Evolutionary conservation across 1,284 basidiomycete species (phyloP).

Genomic region (Leccinum subatratum): DNA sequence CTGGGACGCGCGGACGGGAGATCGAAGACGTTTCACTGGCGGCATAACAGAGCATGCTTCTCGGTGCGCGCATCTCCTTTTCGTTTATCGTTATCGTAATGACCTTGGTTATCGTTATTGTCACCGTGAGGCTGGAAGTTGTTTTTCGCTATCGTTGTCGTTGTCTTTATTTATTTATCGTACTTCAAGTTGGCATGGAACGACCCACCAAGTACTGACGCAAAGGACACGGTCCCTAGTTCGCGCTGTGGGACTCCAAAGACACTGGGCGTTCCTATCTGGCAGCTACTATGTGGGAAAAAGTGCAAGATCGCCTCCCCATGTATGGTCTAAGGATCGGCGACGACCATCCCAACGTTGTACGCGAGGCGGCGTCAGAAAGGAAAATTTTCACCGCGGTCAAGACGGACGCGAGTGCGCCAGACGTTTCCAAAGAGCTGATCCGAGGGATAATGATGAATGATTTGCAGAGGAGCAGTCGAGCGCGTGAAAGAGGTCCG

Average conservation of each 20-base stretch:
- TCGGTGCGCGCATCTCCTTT: constrained; percentile 28
- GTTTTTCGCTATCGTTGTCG: background rate
- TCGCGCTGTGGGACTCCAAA: constrained; percentile 57
- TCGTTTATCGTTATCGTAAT: background rate
- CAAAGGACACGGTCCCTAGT: constrained; percentile 24
- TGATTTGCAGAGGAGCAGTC: constrained; percentile 37
- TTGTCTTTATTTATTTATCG: background rate
- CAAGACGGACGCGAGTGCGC: constrained; percentile 65
- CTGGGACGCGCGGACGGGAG: constrained; percentile 57
- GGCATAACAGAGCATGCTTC: constrained; percentile 59
- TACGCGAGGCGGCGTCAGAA: constrained; percentile 55
- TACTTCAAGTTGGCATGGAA: background rate
- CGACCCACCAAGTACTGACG: constrained; percentile 1
- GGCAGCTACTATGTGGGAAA: constrained; percentile 68
- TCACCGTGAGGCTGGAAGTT: no score
- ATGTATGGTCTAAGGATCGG: constrained; percentile 67
- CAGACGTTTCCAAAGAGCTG: background rate
- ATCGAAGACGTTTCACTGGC: constrained; percentile 72
- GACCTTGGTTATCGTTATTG: background rate
- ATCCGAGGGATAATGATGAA: background rate
- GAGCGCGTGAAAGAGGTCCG: constrained; percentile 61
- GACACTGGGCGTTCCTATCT: constrained; percentile 69
- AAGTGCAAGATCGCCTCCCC: constrained; percentile 55
- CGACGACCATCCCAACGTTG: constrained; percentile 65
- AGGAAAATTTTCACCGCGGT: constrained; percentile 72